A percentile compares a stretch with the other conserved stretches of the same genome.
These are phyloP conservation scores for Trichoderma oligosporum DNA, from an alignment of 2,329 filamentous ascomycete species.

Conservation along the genomic window DNA sequence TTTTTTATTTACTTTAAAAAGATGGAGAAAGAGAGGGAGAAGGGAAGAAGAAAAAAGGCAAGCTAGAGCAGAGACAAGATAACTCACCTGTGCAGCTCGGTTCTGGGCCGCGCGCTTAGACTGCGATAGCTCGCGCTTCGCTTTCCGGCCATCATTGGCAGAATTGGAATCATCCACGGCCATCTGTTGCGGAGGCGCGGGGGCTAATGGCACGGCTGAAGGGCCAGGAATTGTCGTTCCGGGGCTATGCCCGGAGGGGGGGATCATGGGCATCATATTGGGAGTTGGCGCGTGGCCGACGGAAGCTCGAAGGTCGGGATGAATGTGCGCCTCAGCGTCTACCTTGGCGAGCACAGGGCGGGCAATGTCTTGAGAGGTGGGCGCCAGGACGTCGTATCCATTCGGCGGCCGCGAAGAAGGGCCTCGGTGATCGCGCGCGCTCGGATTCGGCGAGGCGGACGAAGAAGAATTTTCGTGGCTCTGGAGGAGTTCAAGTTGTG, in stretches of 20 bases:
- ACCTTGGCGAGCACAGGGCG: slow-evolving; percentile 34
- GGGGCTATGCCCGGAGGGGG: slow-evolving; percentile 32
- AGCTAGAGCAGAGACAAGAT: neutral
- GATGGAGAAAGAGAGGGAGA: neutral
- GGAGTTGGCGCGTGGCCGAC: slow-evolving; percentile 29
- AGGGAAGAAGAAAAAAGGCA: neutral
- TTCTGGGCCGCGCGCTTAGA: slow-evolving; percentile 97
- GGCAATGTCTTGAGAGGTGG: slow-evolving; percentile 34
- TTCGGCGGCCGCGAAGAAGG: slow-evolving; percentile 37
- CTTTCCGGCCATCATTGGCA: slow-evolving; percentile 61
- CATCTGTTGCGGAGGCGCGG: slow-evolving; percentile 30
- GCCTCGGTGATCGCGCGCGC: slow-evolving; percentile 31
- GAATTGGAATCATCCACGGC: slow-evolving; percentile 26
- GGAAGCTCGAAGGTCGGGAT: slow-evolving; percentile 45
- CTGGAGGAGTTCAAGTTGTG: slow-evolving; percentile 44
- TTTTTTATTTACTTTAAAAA: too few relatives aligned
- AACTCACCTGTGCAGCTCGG: slow-evolving; percentile 84
- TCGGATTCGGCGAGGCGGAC: slow-evolving; percentile 29
- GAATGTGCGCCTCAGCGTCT: slow-evolving; percentile 45
- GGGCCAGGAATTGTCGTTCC: slow-evolving; percentile 28
- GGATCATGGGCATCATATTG: slow-evolving; percentile 40
- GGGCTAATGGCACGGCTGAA: slow-evolving; percentile 29
- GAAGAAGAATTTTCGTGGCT: slow-evolving; percentile 37
- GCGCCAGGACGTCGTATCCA: slow-evolving; percentile 44
- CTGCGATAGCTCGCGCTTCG: slow-evolving; percentile 86